These are phyloP conservation scores for Phytopythium mirpurense DNA, from an alignment of 352 stramenopile genomes.

Conservation along the genomic window DNA sequence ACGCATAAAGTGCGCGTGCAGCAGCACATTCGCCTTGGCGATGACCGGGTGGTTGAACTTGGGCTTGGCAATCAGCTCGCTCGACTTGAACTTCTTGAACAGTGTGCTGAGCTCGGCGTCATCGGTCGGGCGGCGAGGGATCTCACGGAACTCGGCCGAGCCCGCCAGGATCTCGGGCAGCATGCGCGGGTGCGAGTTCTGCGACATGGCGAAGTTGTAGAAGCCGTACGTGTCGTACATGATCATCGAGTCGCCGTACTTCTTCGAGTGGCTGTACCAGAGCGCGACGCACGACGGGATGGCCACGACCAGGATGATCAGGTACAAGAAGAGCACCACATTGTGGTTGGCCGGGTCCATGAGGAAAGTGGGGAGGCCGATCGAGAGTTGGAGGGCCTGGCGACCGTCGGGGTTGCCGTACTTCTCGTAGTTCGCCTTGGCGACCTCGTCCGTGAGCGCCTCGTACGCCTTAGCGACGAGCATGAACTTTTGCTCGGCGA, in stretches of 20 bases:
- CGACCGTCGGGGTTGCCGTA: conserved; percentile 98
- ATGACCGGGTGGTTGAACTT: conserved; percentile 85
- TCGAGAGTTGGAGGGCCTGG: conserved; percentile 93
- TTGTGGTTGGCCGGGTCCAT: conserved; percentile 97
- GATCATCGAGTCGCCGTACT: conserved; percentile 99
- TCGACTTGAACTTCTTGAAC: conserved; percentile 75
- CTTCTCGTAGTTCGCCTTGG: conserved; percentile 98
- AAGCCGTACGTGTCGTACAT: conserved; percentile 99
- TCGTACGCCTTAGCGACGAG: conserved; percentile 95
- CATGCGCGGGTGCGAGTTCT: conserved; percentile 92
- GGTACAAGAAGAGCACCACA: conserved; percentile 97
- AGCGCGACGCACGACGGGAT: conserved; percentile 94
- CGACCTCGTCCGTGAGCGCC: conserved; percentile 93
- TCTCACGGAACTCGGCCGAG: conserved; percentile 87
- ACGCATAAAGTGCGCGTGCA: conserved; percentile 95
- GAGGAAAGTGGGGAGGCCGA: conserved; percentile 97
- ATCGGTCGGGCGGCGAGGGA: conserved; percentile 58
- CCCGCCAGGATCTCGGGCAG: conserved; percentile 93
- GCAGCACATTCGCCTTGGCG: conserved; percentile 82
- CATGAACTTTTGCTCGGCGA: conserved; percentile 98
- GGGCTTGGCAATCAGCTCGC: conserved; percentile 77
- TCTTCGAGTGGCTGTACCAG: conserved; percentile 97
- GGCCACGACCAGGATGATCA: conserved; percentile 97
- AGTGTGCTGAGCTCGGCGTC: conserved; percentile 58
- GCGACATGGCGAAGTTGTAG: conserved; percentile 96